Evolutionary conservation across 2,329 filamentous ascomycete genomes (phyloP).

Genomic region (Cladosporium cucumerinum): DNA sequence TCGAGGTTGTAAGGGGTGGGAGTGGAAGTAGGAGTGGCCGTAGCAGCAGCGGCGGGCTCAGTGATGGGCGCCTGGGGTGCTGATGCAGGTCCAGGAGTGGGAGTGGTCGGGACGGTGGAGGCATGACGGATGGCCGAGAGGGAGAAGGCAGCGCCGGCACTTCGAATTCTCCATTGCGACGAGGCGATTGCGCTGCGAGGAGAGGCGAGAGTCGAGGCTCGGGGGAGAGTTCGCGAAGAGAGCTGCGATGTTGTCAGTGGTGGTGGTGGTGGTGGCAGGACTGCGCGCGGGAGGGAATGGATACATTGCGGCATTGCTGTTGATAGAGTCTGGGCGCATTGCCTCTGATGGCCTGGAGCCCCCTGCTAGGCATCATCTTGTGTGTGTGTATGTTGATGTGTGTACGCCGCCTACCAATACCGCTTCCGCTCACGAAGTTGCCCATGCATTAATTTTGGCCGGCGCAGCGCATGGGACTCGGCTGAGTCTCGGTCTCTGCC

Average conservation of each 20-base stretch:
- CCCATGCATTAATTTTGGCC: slow-evolving; percentile 2
- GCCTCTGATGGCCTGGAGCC: slow-evolving; percentile 37
- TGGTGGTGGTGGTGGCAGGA: not conserved
- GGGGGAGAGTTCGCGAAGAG: slow-evolving; percentile 16
- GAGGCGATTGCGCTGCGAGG: not conserved
- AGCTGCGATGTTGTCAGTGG: slow-evolving; percentile 6
- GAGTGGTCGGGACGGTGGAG: slow-evolving; percentile 32
- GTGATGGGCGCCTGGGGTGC: slow-evolving; percentile 28
- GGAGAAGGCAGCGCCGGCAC: slow-evolving; percentile 14
- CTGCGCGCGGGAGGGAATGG: not conserved
- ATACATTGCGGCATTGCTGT: slow-evolving; percentile 31
- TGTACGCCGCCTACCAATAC: not conserved
- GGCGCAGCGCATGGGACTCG: not conserved
- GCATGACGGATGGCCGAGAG: slow-evolving; percentile 26
- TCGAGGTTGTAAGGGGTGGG: slow-evolving; percentile 28
- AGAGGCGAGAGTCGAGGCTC: slow-evolving; percentile 12
- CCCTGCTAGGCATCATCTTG: slow-evolving; percentile 49
- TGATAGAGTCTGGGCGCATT: slow-evolving; percentile 25
- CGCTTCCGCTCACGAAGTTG: not conserved
- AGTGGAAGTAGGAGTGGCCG: slow-evolving; percentile 11
- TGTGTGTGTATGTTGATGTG: slow-evolving; percentile 16
- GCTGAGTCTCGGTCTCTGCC: not conserved
- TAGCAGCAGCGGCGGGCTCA: slow-evolving; percentile 22
- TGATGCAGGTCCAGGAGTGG: slow-evolving; percentile 22
- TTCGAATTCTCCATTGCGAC: not conserved